These are phyloP conservation scores for Pyropia yezoensis DNA, from an alignment of 23 red algal species.

Conservation along the genomic window DNA sequence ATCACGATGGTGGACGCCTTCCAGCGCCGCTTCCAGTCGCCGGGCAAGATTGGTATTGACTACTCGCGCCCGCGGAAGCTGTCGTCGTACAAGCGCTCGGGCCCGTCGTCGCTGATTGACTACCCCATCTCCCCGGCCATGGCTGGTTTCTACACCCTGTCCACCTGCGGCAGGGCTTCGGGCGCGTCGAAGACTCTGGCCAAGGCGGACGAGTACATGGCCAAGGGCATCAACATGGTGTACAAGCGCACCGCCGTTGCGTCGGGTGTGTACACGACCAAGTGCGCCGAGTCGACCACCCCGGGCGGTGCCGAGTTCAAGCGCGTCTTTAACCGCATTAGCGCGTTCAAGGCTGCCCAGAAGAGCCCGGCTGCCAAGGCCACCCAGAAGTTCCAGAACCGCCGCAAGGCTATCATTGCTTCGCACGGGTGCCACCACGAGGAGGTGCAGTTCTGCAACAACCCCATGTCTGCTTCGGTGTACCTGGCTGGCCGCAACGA, in stretches of 20 bases:
- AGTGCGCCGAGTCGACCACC: conserved; percentile 55
- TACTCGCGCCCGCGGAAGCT: conserved; percentile 62
- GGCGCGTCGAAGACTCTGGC: conserved; percentile 23
- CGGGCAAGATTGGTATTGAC: conserved; percentile 55
- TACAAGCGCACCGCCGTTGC: conserved; percentile 1
- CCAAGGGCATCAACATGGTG: neutral
- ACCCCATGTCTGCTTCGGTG: conserved; percentile 17
- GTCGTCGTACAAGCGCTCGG: conserved; percentile 42
- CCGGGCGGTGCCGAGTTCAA: neutral
- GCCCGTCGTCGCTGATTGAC: conserved; percentile 14
- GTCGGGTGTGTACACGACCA: conserved; percentile 34
- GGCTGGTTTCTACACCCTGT: conserved; percentile 53
- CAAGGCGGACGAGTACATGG: conserved; percentile 21
- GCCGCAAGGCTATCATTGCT: conserved; percentile 10
- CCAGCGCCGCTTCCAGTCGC: conserved; percentile 52
- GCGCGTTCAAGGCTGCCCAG: conserved; percentile 1
- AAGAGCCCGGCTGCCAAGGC: conserved; percentile 6
- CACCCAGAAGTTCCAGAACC: neutral
- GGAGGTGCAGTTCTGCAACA: conserved; percentile 19
- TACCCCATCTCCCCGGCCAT: conserved; percentile 37
- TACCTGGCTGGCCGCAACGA: conserved; percentile 30
- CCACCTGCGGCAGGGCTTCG: conserved; percentile 30
- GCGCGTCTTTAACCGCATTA: neutral
- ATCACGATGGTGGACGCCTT: conserved; percentile 61
- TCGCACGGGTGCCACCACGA: conserved; percentile 14